Evolutionary conservation across 495 filamentous ascomycete genomes (phyloP).

Genomic region (Cairneyella variabilis): DNA sequence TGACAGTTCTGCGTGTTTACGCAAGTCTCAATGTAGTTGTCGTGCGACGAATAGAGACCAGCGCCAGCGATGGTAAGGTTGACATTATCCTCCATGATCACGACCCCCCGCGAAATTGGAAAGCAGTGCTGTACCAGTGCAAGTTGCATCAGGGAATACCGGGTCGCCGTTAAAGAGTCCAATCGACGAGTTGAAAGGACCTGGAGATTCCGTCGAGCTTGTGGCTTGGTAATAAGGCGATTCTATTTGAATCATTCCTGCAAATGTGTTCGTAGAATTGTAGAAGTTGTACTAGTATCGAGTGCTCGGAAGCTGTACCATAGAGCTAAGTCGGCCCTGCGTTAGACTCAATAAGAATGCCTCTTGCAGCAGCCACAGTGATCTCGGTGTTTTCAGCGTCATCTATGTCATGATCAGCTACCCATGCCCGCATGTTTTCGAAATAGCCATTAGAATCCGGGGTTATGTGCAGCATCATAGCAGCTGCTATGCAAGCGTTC

Average conservation of each 20-base stretch:
- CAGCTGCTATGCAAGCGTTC: constrained; percentile 44
- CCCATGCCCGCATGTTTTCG: constrained; percentile 62
- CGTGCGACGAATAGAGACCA: constrained; percentile 58
- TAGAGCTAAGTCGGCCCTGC: constrained; percentile 55
- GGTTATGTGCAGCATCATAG: constrained; percentile 47
- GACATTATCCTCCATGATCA: constrained; percentile 44
- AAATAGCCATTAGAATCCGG: constrained; percentile 46
- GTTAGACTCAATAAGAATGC: constrained; percentile 46
- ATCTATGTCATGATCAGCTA: constrained; percentile 50
- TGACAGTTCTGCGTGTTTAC: constrained; percentile 36
- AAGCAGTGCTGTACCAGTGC: constrained; percentile 15
- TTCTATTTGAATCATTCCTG: constrained; percentile 46
- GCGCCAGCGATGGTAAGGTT: constrained; percentile 47
- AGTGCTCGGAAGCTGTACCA: constrained; percentile 75
- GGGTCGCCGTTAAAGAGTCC: constrained; percentile 38
- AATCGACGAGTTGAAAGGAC: constrained; percentile 19
- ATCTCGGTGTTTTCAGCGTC: constrained; percentile 54
- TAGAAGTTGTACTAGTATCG: constrained; percentile 75
- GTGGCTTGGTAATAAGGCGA: constrained; percentile 22
- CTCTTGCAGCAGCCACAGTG: constrained; percentile 39
- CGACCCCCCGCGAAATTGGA: constrained; percentile 47
- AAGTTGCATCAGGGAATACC: constrained; percentile 32
- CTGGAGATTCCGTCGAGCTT: constrained; percentile 18
- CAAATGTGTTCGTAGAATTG: constrained; percentile 62
- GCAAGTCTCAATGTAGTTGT: too few relatives aligned